Evolutionary conservation across 139 green algal genomes (phyloP), one percentile per base, ranked within the genome.

Genomic region (Volvox reticuliferus): DNA sequence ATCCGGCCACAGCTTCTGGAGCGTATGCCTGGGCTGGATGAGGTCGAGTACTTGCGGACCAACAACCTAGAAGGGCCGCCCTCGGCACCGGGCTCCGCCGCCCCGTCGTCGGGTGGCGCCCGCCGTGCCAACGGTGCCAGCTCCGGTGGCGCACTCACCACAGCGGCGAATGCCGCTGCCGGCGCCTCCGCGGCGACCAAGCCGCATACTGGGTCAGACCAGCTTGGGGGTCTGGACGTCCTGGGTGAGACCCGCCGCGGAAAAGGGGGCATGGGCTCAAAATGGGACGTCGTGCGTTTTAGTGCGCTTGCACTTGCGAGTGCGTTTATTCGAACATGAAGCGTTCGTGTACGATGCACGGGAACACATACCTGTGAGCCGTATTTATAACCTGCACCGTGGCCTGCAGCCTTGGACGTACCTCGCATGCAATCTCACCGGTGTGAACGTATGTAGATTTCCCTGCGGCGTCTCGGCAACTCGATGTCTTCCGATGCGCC

Each of bases 21-120:
- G 93, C 96, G 95, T 92, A 99, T 99, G 93, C 98, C 98, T 1
- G 92, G 97, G 1, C 82, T 99, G 86, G 96, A 99, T 79, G 98
- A 99, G 91, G 91, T 21, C 21, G 85, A 96, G 67, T 97, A 97
- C 82, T 82, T 93, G 12, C 79, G 91, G 32, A 33, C 82, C 82
- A 87, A 87, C 63, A 94, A 93, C 88, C 75, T 95, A 22, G 93
- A 87, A 36, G 89, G 91, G 21, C 94, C 89, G 1, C 82, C 89
- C 24, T 62, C 91, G 80, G 79, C 89, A 3, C 75, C 88, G 61
- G 69, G 63, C 87, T 81, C 93, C 69, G 76, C 86, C 55, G 69
- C 89, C 73, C 88, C 93, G 44, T 79, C 65, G 55, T 83, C 86
- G 30, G 79, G 86, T 24, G 67, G 82, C 82, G 65, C 65, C 37